A percentile compares a stretch with the other conserved stretches of the same genome.
phyloP scores from a whole-genome alignment of 2,329 filamentous ascomycete genomes.

The Pseudopyricularia javanii region DNA sequence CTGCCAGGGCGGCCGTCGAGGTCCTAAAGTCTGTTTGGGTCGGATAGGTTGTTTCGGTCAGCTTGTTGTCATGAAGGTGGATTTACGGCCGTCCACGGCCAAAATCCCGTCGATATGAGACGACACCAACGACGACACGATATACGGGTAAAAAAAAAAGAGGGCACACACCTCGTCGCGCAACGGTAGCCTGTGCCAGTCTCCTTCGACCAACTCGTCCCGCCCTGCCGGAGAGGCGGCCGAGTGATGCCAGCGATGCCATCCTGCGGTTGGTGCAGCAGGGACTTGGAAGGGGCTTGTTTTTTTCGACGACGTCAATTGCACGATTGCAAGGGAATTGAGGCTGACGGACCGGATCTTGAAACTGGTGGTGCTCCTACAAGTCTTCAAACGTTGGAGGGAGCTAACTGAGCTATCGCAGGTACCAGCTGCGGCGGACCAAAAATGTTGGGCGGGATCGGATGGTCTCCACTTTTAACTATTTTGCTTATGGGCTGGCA shows the following conservation, averaged over 20 bases:
- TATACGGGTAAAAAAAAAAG: background rate
- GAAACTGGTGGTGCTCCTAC: background rate
- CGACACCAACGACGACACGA: slow-evolving; percentile 1
- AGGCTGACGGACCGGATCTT: background rate
- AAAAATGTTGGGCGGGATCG: background rate
- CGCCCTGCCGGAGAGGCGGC: slow-evolving; percentile 8
- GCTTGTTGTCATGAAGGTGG: background rate
- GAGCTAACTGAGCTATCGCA: background rate
- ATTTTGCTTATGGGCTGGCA: background rate
- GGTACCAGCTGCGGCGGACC: background rate
- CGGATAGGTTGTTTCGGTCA: slow-evolving; percentile 3
- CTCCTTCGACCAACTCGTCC: slow-evolving; percentile 26
- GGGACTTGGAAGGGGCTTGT: background rate
- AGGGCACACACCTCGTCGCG: slow-evolving; percentile 41
- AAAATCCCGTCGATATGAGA: background rate
- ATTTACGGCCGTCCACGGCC: background rate
- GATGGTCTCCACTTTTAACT: background rate
- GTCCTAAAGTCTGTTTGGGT: slow-evolving; percentile 48
- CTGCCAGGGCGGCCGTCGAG: slow-evolving; percentile 51
- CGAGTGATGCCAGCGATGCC: slow-evolving; percentile 9
- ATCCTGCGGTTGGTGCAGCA: slow-evolving; percentile 1
- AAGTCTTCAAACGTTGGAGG: background rate
- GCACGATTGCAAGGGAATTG: background rate
- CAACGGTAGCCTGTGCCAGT: slow-evolving; percentile 34
- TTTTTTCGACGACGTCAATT: background rate